Percentiles rank a stretch among this genome's conserved stretches.
Evolutionary conservation across 768 basidiomycete species (phyloP).

Genomic region (Leucosporidium yakuticum): DNA sequence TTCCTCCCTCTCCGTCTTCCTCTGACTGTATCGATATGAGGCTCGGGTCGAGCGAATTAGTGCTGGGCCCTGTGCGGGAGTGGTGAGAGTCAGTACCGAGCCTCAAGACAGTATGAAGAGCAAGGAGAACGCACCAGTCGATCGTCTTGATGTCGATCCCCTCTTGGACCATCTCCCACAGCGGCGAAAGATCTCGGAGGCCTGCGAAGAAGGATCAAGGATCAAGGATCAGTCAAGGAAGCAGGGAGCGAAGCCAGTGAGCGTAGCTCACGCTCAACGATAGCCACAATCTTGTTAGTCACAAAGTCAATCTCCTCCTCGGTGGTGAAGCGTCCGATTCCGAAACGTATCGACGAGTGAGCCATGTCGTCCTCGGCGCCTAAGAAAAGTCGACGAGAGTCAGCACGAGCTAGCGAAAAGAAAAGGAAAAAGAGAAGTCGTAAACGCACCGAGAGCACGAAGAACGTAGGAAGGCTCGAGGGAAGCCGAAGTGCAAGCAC

Average conservation of each 20-base stretch:
- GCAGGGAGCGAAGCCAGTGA: not conserved
- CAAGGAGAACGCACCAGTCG: conserved; percentile 44
- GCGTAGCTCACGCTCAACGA: conserved; percentile 50
- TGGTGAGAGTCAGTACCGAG: not conserved
- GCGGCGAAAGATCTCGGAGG: conserved; percentile 91
- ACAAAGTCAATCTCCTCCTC: conserved; percentile 96
- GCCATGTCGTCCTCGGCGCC: conserved; percentile 99
- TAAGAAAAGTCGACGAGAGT: conserved; percentile 34
- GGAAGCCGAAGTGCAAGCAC: conserved; percentile 96
- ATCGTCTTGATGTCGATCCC: conserved; percentile 93
- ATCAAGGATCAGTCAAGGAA: not conserved
- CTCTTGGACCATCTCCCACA: conserved; percentile 99
- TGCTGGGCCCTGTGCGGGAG: not conserved
- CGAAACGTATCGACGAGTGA: conserved; percentile 93
- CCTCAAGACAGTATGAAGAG: not conserved
- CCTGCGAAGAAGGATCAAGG: too few species aligned
- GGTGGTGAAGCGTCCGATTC: conserved; percentile 95
- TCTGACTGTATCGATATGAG: too few species aligned
- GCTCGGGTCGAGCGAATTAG: not conserved
- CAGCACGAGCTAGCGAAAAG: not conserved
- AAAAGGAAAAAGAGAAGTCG: not conserved
- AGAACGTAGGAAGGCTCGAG: conserved; percentile 97
- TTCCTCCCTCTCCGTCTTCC: too few species aligned
- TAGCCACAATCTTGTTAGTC: conserved; percentile 72
- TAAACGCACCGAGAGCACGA: conserved; percentile 74